A percentile compares a stretch with the other conserved stretches of the same genome.
These are phyloP conservation scores for Saturnispora diversa DNA, from an alignment of 805 yeast genomes.

Conservation along the genomic window DNA sequence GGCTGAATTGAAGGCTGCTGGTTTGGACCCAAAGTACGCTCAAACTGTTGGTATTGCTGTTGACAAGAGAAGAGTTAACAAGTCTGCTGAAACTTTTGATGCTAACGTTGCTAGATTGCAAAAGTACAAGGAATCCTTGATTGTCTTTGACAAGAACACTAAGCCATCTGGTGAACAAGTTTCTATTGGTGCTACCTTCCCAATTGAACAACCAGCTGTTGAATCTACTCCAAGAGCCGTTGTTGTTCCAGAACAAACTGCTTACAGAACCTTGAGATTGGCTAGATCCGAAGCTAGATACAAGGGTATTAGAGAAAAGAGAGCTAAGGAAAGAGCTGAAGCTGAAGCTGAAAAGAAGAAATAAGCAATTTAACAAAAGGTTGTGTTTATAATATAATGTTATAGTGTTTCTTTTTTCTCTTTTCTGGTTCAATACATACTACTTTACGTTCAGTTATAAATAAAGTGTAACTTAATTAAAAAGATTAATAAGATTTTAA, in stretches of 20 bases:
- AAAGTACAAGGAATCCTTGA: conserved; percentile 93
- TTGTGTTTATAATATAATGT: conserved; percentile 8
- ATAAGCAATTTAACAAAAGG: conserved; percentile 36
- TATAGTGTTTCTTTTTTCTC: conserved; percentile 4
- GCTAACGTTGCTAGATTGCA: conserved; percentile 91
- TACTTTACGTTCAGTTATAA: conserved; percentile 3
- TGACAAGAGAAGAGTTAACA: conserved; percentile 99
- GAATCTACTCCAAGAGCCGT: conserved; percentile 87
- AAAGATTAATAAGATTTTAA: too few species aligned
- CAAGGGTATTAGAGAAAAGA: conserved; percentile 96
- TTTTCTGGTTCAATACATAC: conserved; percentile 7
- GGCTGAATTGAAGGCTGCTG: conserved; percentile 97
- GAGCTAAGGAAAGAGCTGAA: conserved; percentile 95
- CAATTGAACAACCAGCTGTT: conserved; percentile 70
- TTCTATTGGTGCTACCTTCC: conserved; percentile 72
- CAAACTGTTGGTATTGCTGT: conserved; percentile 98
- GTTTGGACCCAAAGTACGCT: conserved; percentile 88
- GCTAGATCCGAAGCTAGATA: conserved; percentile 92
- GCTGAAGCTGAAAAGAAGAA: conserved; percentile 99
- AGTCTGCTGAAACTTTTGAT: conserved; percentile 90
- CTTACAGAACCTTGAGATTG: conserved; percentile 90
- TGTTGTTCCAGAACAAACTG: conserved; percentile 57
- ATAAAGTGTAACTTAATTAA: conserved; percentile 6
- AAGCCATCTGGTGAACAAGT: conserved; percentile 76
- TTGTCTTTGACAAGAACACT: conserved; percentile 88